Percentiles rank a stretch among this genome's conserved stretches.
These are phyloP conservation scores for Paramecium sonneborni DNA, from an alignment of 73 alveolate genomes.

Conservation along the genomic window DNA sequence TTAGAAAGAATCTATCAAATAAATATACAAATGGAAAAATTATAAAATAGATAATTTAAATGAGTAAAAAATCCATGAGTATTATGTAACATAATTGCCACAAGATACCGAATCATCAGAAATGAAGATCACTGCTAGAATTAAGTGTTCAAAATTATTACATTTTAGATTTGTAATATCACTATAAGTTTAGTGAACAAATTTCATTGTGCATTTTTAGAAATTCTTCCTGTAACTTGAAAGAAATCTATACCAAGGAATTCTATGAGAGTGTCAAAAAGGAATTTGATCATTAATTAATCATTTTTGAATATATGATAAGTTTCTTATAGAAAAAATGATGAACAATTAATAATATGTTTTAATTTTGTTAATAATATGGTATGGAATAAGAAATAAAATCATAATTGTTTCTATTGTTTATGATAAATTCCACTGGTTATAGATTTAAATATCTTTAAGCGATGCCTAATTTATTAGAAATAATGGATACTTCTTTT, in stretches of 20 bases:
- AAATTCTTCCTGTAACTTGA: background rate
- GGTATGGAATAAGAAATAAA: background rate
- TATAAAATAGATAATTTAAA: background rate
- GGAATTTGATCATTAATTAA: background rate
- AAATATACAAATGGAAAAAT: background rate
- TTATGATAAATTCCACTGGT: slow-evolving; percentile 25
- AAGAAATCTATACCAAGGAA: background rate
- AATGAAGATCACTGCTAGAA: background rate
- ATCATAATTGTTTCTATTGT: slow-evolving; percentile 2
- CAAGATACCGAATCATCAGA: background rate
- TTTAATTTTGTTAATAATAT: background rate
- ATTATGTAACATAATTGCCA: background rate
- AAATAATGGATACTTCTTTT: background rate
- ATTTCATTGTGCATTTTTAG: background rate
- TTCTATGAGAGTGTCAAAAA: background rate
- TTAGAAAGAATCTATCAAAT: background rate
- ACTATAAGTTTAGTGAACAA: background rate
- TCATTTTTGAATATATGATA: background rate
- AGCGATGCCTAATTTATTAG: background rate
- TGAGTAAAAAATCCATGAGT: slow-evolving; percentile 10
- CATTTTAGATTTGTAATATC: background rate
- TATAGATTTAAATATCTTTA: slow-evolving; percentile 33
- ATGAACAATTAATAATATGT: background rate
- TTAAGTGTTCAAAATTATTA: slow-evolving; percentile 7
- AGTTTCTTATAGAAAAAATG: background rate